Evolutionary conservation across 2,329 filamentous ascomycete species (phyloP).

Genomic region (Neonectria neomacrospora): DNA sequence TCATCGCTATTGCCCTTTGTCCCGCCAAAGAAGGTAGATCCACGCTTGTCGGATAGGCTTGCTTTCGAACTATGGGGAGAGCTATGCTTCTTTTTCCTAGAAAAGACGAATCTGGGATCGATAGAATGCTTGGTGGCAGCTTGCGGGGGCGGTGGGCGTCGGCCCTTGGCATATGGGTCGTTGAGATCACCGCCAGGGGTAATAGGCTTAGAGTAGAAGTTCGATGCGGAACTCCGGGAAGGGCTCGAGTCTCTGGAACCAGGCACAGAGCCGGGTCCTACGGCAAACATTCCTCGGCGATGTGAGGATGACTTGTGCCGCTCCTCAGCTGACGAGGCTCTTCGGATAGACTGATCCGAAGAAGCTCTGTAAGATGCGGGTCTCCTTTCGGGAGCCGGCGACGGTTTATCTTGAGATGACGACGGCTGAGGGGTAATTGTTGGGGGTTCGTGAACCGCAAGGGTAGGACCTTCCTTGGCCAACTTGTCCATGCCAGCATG

Average conservation of each 20-base stretch:
- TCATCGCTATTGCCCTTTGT: slow-evolving; percentile 53
- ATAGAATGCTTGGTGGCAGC: slow-evolving; percentile 71
- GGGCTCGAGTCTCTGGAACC: slow-evolving; percentile 73
- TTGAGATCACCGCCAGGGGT: slow-evolving; percentile 83
- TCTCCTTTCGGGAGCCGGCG: slow-evolving; percentile 54
- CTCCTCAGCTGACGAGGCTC: slow-evolving; percentile 55
- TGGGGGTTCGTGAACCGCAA: slow-evolving; percentile 52
- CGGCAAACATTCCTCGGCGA: slow-evolving; percentile 65
- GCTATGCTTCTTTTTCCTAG: slow-evolving; percentile 74
- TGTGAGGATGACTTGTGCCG: slow-evolving; percentile 54
- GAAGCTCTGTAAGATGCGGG: slow-evolving; percentile 55
- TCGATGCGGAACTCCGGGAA: slow-evolving; percentile 69
- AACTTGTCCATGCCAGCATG: slow-evolving; percentile 49
- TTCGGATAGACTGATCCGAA: slow-evolving; percentile 56
- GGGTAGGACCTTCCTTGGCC: slow-evolving; percentile 48
- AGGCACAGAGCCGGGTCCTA: slow-evolving; percentile 64
- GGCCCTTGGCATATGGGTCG: slow-evolving; percentile 88
- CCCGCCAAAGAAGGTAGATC: slow-evolving; percentile 53
- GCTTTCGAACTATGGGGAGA: slow-evolving; percentile 65
- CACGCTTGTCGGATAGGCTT: slow-evolving; percentile 65
- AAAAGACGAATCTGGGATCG: slow-evolving; percentile 87
- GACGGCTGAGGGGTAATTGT: slow-evolving; percentile 78
- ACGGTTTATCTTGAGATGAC: slow-evolving; percentile 62
- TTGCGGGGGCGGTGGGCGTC: slow-evolving; percentile 75
- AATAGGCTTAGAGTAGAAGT: slow-evolving; percentile 77